Conservation (phyloP, 306 rosid genomes). For the Lathyrus oleraceus region DNA sequence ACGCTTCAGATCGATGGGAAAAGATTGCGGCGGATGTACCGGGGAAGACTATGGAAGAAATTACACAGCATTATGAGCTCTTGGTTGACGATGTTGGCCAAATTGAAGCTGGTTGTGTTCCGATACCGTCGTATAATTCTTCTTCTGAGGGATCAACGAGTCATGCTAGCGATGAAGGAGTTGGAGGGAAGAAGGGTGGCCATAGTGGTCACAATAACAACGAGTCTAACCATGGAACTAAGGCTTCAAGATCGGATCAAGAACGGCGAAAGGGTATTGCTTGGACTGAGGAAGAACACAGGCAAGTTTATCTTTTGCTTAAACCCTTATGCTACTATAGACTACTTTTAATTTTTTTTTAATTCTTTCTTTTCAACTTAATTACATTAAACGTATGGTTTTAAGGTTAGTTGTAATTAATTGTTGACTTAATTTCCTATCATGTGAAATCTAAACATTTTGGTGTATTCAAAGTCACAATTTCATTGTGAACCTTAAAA, state of each 20-base stretch:
- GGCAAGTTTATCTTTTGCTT: constrained; percentile 48
- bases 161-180: constrained; percentile 80
- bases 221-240: constrained; percentile 80
- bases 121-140: constrained; percentile 78
- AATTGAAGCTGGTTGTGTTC: constrained; percentile 90
- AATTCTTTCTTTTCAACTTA: constrained; percentile 15
- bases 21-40: constrained; percentile 78
- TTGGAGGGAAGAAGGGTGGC: constrained; percentile 55
- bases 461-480: constrained; percentile 24
- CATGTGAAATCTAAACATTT: constrained; percentile 28
- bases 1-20: constrained; percentile 84
- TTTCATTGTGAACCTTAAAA: constrained; percentile 14
- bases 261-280: constrained; percentile 98
- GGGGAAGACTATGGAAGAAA: constrained; percentile 75
- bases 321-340: not conserved
- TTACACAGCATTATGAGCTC: constrained; percentile 76
- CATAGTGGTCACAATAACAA: constrained; percentile 44
- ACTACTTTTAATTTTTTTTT: not conserved
- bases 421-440: constrained; percentile 26
- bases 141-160: constrained; percentile 74
- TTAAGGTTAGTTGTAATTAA: constrained; percentile 19
- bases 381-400: constrained; percentile 15
- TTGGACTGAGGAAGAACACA: constrained; percentile 99
- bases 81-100: constrained; percentile 73
- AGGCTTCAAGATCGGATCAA: constrained; percentile 85